A percentile compares a stretch with the other conserved stretches of the same genome.
phyloP scores from a whole-genome alignment of 106 monocot species.

The Phalaenopsis aphrodite region DNA sequence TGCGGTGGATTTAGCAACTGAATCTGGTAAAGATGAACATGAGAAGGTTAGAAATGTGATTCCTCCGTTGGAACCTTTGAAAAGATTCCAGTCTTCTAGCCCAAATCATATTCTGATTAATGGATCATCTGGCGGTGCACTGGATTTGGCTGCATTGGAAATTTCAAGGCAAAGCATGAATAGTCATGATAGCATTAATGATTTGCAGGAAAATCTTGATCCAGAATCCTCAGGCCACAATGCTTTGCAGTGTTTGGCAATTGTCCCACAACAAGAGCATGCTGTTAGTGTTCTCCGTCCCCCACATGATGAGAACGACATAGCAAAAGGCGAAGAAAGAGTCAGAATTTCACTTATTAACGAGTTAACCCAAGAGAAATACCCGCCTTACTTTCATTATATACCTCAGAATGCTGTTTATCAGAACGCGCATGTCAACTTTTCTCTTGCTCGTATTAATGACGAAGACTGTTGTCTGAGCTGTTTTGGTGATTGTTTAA shows the following conservation, averaged over 20 bases:
- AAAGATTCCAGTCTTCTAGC: not conserved
- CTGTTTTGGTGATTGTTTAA: constrained; percentile 73
- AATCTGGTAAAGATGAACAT: constrained; percentile 10
- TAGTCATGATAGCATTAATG: not conserved
- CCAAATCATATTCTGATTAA: not conserved
- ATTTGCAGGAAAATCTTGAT: not conserved
- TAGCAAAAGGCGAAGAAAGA: constrained; percentile 79
- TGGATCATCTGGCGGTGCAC: not conserved
- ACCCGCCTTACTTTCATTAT: constrained; percentile 60
- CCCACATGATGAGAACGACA: constrained; percentile 62
- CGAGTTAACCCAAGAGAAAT: constrained; percentile 36
- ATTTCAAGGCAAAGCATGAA: not conserved
- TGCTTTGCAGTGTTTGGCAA: constrained; percentile 16
- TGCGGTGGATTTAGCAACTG: constrained; percentile 27
- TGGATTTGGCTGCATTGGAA: constrained; percentile 2
- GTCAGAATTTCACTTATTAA: constrained; percentile 55
- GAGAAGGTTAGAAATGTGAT: constrained; percentile 15
- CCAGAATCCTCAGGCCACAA: not conserved
- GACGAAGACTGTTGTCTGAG: constrained; percentile 80
- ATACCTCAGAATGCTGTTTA: constrained; percentile 60
- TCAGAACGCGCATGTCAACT: constrained; percentile 72
- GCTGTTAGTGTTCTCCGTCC: constrained; percentile 27
- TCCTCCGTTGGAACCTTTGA: constrained; percentile 11
- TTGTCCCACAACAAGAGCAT: constrained; percentile 16
- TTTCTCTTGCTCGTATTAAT: constrained; percentile 86